Evolutionary conservation across 805 yeast genomes (phyloP), one percentile per base, ranked within the genome.

Genomic region (Pichia cephalocereana): DNA sequence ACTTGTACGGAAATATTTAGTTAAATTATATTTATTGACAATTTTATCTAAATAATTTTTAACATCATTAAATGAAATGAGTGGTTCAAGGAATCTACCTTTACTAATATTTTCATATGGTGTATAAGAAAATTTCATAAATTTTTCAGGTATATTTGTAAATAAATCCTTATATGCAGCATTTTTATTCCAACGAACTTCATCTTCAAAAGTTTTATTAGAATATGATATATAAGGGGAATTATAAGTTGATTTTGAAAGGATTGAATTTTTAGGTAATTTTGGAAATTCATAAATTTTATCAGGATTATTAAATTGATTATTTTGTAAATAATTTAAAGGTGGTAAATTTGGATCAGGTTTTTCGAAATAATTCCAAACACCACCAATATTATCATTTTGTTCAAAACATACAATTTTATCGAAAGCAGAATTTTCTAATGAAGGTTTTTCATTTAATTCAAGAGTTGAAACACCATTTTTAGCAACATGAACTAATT

Each of bases 141-240:
- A 70, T 42, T 68, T 57, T 31, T 67, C 51, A 8, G 75, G 71
- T 32, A 72, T 64, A 53, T 72, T 72, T 17, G 77, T 72, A 57
- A 64, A 72, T 12, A 72, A 56, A 44, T 63, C 62, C 8, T 65
- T 59, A 46, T 62, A 72, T 7, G 71, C 63, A 1, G 72, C 76
- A 46, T 68, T 61, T 41, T 63, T 56, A 28, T 52, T 60, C 76
- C 76, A 72, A 49, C 63, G 67, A 19, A 64, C 53, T 17, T 49
- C 48, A 8, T 55, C 52, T 1, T 47, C 32, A 12, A 42, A 40
- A 4, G 39, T 42, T 40, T 34, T 34, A 18, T 50, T 43, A 6
- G 54, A 45, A 19, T 18, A 18, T 28, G 47, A 48, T 11, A 59
- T 50, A 38, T 59, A 27, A 0, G 78, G 77, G 32, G 62, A 56